A percentile compares a stretch with the other conserved stretches of the same genome.
phyloP scores from a whole-genome alignment of 352 stramenopile genomes.

The Phytophthora tubulina region DNA sequence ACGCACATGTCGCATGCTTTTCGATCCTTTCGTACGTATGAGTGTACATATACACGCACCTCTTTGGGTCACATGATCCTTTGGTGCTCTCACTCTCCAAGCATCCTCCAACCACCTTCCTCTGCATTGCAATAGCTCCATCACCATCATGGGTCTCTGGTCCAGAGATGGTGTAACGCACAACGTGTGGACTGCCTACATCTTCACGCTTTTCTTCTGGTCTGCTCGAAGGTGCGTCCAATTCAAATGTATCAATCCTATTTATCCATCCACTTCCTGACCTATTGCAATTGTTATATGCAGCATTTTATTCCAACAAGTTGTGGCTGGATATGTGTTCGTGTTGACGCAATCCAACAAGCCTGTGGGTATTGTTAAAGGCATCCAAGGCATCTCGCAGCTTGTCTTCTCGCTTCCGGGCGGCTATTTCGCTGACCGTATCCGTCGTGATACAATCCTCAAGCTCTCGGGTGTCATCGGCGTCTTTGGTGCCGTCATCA shows the following conservation, averaged over 20 bases:
- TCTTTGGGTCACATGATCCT: not conserved
- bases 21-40: conserved; percentile 15
- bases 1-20: conserved; percentile 26
- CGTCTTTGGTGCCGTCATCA: conserved; percentile 55
- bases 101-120: not conserved
- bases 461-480: conserved; percentile 67
- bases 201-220: conserved; percentile 85
- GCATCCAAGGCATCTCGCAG: conserved; percentile 84
- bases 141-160: conserved; percentile 30
- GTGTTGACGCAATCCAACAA: conserved; percentile 80
- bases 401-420: conserved; percentile 76
- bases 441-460: conserved; percentile 74
- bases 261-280: not conserved
- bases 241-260: not conserved
- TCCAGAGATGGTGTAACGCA: conserved; percentile 40
- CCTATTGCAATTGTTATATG: not conserved
- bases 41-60: conserved; percentile 20
- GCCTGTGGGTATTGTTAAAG: conserved; percentile 83
- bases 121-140: not conserved
- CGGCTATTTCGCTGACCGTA: conserved; percentile 74
- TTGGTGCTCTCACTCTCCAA: conserved; percentile 14
- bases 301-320: conserved; percentile 84
- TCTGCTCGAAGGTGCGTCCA: conserved; percentile 55
- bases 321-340: conserved; percentile 82
- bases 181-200: conserved; percentile 75